Base-by-base conservation (phyloP, 371 early-diverging fungal genomes). In the Fennellomyces sp. region DNA sequence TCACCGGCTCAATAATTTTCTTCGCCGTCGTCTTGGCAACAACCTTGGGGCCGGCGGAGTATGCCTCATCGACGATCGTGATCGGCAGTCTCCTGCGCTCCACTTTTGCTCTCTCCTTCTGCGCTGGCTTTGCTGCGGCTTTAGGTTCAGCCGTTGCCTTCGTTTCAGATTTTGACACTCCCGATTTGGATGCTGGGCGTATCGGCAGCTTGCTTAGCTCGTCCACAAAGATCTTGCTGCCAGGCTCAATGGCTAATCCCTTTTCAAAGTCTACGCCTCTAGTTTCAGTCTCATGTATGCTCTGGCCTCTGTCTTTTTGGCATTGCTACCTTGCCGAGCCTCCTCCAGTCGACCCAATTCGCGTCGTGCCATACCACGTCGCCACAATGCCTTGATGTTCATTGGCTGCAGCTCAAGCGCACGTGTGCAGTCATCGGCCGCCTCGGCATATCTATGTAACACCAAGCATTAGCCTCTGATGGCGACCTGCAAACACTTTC, bases 361-460 rank as follows among this genome's bases (percentile, higher is more conserved):
- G 5, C 78, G 63, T 6, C 84, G 76, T 0, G 94, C 91, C 39
- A 85, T 84, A 5, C 91, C 94, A 7, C 94, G 80, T 45, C 95
- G 74, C 90, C 91, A 94, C 6, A 87, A 66, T 0, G 94, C 95
- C 63, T 95, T 95, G 25, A 92, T 85, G 66, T 89, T 88, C 33
- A 87, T 85, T 7, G 85, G 79, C 29, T 91, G 89, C 15, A 91
- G 52, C 13, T 61, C 60, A 28, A 95, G 58, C 15, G 87, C 90
- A 6, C 57, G 48, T 10, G 88, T 79, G 64, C 93, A 93, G 67
- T 94, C 95, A 5, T 50, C 63, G 61, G 89, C 92, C 23, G 90
- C 93, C 15, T 85, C 82, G 0, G 65, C 47, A 60, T 68, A 91
- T n/a, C 92, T 91, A 63, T 50, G 35, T 35, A 27, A 29, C 42